A percentile compares a stretch with the other conserved stretches of the same genome.
Evolutionary conservation across 2,329 filamentous ascomycete species (phyloP).

Genomic region (Pyrenophora tritici-repentis): DNA sequence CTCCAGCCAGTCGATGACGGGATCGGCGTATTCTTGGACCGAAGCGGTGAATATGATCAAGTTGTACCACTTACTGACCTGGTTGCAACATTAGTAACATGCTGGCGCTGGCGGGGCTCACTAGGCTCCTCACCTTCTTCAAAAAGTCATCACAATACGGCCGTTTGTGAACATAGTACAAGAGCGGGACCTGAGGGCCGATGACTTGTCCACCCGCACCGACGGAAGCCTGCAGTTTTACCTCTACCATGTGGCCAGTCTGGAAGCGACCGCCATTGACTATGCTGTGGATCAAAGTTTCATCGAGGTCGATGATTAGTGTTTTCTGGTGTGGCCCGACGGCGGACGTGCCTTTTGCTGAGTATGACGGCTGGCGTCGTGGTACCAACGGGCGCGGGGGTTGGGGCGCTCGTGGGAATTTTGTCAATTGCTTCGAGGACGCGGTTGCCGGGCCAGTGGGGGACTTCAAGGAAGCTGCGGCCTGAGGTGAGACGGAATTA

Average conservation of each 20-base stretch:
- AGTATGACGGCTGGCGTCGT: constrained; percentile 84
- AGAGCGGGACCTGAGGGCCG: constrained; percentile 89
- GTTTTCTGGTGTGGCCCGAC: constrained; percentile 73
- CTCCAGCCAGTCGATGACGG: constrained; percentile 98
- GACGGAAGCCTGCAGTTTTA: constrained; percentile 77
- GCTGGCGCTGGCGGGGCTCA: not conserved
- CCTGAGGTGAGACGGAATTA: constrained; percentile 47
- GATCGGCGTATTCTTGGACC: constrained; percentile 97
- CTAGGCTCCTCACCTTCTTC: constrained; percentile 65
- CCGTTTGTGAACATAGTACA: constrained; percentile 98
- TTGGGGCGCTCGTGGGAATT: constrained; percentile 86
- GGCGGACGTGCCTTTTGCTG: constrained; percentile 48
- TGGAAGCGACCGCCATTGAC: constrained; percentile 95
- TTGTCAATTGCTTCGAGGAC: constrained; percentile 69
- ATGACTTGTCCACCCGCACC: constrained; percentile 69
- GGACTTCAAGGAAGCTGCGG: constrained; percentile 80
- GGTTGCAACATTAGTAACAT: constrained; percentile 26
- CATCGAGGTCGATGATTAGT: constrained; percentile 91
- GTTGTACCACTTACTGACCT: constrained; percentile 98
- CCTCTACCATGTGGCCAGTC: constrained; percentile 98
- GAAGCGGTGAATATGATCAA: constrained; percentile 95
- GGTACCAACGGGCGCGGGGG: constrained; percentile 91
- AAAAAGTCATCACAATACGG: constrained; percentile 97
- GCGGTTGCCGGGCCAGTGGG: constrained; percentile 76
- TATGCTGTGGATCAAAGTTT: constrained; percentile 97